These are phyloP conservation scores for Fusarium sp. DNA, from an alignment of 2,329 filamentous ascomycete species.

Conservation along the genomic window DNA sequence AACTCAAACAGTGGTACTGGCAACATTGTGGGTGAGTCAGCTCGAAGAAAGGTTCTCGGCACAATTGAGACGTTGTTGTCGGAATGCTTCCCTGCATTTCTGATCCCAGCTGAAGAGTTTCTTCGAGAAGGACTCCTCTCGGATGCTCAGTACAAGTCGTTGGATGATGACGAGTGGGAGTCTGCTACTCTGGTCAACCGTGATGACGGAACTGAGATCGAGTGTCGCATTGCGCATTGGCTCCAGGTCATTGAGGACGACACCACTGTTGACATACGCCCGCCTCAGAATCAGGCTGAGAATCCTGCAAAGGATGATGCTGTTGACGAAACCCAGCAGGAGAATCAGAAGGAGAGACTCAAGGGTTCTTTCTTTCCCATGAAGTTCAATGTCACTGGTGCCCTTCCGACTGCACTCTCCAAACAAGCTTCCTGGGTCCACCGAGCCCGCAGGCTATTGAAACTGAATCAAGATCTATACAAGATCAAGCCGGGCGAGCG, in stretches of 20 bases:
- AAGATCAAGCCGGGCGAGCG: constrained; percentile 61
- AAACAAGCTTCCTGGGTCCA: constrained; percentile 12
- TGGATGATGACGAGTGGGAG: constrained; percentile 39
- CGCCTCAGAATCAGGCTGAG: constrained; percentile 28
- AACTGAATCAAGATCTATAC: constrained; percentile 63
- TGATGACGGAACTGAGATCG: neutral
- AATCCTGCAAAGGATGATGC: neutral
- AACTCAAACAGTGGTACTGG: constrained; percentile 19
- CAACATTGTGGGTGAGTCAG: neutral
- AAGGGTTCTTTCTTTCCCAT: constrained; percentile 56
- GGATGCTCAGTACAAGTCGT: constrained; percentile 68
- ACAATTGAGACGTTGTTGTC: constrained; percentile 18
- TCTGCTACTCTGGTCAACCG: neutral
- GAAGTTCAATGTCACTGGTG: constrained; percentile 33
- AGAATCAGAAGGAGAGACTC: constrained; percentile 60
- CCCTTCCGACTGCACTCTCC: constrained; percentile 5
- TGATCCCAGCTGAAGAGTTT: constrained; percentile 66
- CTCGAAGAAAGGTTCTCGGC: constrained; percentile 13
- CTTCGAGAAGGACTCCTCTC: constrained; percentile 66
- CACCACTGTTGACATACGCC: constrained; percentile 33
- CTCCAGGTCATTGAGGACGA: constrained; percentile 32
- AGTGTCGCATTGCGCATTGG: constrained; percentile 24
- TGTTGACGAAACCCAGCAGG: constrained; percentile 1
- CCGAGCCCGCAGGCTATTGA: constrained; percentile 25
- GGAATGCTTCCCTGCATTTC: constrained; percentile 48